Conservation (phyloP, 2,329 filamentous ascomycete species). For the Elsinoe ampelina region DNA sequence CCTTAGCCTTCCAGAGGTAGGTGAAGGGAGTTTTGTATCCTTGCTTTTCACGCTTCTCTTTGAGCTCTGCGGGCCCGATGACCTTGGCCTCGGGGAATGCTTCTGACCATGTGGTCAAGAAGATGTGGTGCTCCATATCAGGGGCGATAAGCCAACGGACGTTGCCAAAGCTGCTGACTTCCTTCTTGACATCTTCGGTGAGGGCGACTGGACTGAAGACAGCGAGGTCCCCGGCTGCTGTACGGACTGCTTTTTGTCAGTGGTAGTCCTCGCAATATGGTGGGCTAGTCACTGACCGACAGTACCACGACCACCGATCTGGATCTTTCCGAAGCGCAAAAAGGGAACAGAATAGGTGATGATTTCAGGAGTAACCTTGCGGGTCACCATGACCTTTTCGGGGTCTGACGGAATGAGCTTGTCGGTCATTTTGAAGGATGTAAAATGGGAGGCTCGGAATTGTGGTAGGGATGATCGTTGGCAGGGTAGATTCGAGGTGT, state of each 20-base stretch:
- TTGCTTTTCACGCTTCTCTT: conserved; percentile 59
- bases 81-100: conserved; percentile 71
- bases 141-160: conserved; percentile 79
- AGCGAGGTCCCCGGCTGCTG: conserved; percentile 67
- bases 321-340: conserved; percentile 65
- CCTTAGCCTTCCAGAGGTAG: conserved; percentile 46
- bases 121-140: conserved; percentile 93
- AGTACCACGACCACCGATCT: conserved; percentile 79
- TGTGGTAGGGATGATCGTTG: too few species aligned
- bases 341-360: conserved; percentile 78
- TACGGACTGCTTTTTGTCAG: conserved; percentile 49
- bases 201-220: conserved; percentile 88
- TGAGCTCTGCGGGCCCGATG: conserved; percentile 72
- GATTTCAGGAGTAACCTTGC: conserved; percentile 69
- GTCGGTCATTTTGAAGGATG: conserved; percentile 22
- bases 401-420: conserved; percentile 52
- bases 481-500: not conserved
- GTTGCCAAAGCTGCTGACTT: conserved; percentile 37
- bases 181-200: conserved; percentile 63
- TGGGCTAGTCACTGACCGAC: conserved; percentile 49
- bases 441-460: not conserved
- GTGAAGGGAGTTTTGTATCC: conserved; percentile 30
- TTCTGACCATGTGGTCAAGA: conserved; percentile 72
- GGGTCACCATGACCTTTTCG: conserved; percentile 79
- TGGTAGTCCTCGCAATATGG: not conserved